Conservation (phyloP, 441 rosid species). For the Pelargonium cotyledonis region DNA sequence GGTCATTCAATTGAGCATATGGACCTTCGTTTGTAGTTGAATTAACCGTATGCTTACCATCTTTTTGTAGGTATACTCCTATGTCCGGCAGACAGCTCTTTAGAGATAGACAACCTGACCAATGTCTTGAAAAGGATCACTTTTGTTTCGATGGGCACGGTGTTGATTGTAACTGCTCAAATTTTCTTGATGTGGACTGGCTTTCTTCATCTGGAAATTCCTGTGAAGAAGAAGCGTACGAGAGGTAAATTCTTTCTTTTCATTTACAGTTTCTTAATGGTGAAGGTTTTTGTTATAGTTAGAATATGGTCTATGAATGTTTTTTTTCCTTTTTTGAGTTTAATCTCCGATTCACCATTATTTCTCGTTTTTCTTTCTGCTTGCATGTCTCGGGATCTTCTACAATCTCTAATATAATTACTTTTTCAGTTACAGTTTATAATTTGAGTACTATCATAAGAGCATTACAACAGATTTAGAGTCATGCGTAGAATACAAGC, state of each 20-base stretch:
- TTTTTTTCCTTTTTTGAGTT: no score
- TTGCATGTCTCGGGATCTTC: neutral
- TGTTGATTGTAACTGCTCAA: conserved; percentile 57
- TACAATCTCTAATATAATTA: neutral
- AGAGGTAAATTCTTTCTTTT: conserved; percentile 41
- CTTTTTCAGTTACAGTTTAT: neutral
- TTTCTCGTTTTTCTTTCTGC: neutral
- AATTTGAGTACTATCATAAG: neutral
- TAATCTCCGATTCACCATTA: no score
- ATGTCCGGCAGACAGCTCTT: conserved; percentile 29
- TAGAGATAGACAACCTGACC: conserved; percentile 43
- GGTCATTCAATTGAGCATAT: no score
- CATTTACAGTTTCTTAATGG: neutral
- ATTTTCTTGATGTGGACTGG: conserved; percentile 80
- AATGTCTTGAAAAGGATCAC: conserved; percentile 41
- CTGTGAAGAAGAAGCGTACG: conserved; percentile 75
- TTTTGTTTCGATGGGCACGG: conserved; percentile 53
- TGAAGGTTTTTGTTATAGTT: neutral
- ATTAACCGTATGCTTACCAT: neutral
- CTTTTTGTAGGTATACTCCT: conserved; percentile 40
- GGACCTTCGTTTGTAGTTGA: no score
- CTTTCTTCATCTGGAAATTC: conserved; percentile 94
- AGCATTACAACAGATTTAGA: neutral
- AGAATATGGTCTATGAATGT: no score
- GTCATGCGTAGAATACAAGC: no score